Evolutionary conservation across 2,329 filamentous ascomycete species (phyloP), one percentile per base, ranked within the genome.

Genomic region (Epichloe uncinata): DNA sequence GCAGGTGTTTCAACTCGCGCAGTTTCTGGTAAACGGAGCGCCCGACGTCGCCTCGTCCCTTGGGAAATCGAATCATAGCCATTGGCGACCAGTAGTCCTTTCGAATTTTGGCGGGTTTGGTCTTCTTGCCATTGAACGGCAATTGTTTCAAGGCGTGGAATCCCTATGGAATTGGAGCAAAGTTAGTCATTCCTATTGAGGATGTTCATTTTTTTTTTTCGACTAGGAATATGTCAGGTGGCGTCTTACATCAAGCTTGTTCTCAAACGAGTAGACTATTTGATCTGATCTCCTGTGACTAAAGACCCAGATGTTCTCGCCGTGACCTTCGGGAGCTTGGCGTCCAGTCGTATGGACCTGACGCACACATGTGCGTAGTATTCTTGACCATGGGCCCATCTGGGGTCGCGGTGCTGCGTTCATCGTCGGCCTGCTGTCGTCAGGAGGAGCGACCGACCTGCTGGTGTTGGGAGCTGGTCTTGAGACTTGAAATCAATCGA

Each of bases 51-150:
- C 74, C 75, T 38, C 69, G 65, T 42, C 74, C 75, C 42, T 65
- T 53, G 42, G 73, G 73, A 61, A 85, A 80, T 59, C 74, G 67
- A 53, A 85, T 76, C 54, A 74, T 66, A 47, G 79, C 79, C 58
- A 84, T 67, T 6, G 78, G 77, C 35, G 69, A 67, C 81, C 82
- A 85, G 66, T 80, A 78, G 67, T 85, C 82, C 64, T 80, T 82
- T 52, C 82, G 79, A 38, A 85, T 68, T 58, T 77, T 78, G 49
- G 74, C 63, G 2, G 80, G 80, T 55, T 78, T 75, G 44, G 77
- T 73, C 66, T 85, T 84, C 63, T 84, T 85, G 65, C 81, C 81
- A 55, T 80, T 79, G 69, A 76, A 85, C 45, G 78, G 75, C 53
- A 85, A 64, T 60, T 82, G 78, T 58, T 73, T 71, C 55, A 81